These are phyloP conservation scores for Nematocida displodere DNA, from an alignment of 371 early-diverging fungal species.

Conservation along the genomic window DNA sequence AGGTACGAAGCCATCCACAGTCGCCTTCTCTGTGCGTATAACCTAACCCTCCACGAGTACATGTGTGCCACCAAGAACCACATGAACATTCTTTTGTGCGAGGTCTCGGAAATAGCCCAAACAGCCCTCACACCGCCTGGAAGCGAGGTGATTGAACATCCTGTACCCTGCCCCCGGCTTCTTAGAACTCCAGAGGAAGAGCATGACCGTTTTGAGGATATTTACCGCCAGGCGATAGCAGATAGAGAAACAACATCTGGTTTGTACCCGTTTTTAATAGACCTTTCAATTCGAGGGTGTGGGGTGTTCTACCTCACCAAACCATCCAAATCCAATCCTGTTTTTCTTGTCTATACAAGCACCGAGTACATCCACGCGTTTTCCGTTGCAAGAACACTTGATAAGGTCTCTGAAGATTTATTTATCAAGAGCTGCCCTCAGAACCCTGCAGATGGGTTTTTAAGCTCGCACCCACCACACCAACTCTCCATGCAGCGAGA, in stretches of 20 bases:
- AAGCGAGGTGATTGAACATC: neutral
- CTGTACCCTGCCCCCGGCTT: neutral
- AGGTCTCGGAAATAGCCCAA: neutral
- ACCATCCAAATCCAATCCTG: neutral
- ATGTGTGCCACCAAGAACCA: neutral
- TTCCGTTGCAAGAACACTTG: neutral
- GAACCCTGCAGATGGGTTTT: neutral
- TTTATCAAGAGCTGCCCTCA: neutral
- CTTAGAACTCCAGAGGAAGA: neutral
- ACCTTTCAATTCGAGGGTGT: constrained; percentile 2
- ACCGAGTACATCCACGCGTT: constrained; percentile 35
- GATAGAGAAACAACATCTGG: neutral
- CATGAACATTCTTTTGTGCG: constrained; percentile 12
- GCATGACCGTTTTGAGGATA: neutral
- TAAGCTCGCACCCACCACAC: neutral
- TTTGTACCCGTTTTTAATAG: neutral
- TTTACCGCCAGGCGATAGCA: constrained; percentile 6
- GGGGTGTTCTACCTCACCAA: constrained; percentile 24
- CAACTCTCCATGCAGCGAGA: neutral
- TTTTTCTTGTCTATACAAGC: constrained; percentile 32
- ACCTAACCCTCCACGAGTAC: constrained; percentile 19
- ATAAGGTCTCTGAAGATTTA: constrained; percentile 4
- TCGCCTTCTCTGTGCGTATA: neutral
- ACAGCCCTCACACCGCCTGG: neutral
- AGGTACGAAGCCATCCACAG: neutral